These are phyloP conservation scores for Neurospora discreta DNA, from an alignment of 495 filamentous ascomycete genomes.

Conservation along the genomic window DNA sequence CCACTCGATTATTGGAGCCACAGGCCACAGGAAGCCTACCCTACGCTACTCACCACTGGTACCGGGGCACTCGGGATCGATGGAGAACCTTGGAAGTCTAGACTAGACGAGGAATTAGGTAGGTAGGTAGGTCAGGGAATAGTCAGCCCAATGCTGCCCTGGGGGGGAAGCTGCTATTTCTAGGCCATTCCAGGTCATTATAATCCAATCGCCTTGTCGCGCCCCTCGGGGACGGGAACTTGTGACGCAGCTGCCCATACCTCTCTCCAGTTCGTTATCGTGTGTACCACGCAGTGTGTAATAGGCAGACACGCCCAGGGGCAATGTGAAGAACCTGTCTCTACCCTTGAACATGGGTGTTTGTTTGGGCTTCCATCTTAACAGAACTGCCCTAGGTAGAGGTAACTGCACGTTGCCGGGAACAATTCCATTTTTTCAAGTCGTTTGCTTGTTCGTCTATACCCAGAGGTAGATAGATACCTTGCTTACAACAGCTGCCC, in stretches of 20 bases:
- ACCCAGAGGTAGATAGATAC: not conserved
- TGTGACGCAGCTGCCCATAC: conserved; percentile 1
- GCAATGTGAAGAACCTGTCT: not conserved
- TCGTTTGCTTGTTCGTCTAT: not conserved
- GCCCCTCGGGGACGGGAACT: no score
- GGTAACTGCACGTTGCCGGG: conserved; percentile 5
- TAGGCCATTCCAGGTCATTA: not conserved
- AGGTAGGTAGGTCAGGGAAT: not conserved
- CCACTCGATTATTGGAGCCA: not conserved
- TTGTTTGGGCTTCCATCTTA: not conserved
- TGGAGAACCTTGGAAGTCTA: no score
- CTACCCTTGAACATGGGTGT: not conserved
- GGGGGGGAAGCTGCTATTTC: not conserved
- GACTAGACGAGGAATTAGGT: not conserved
- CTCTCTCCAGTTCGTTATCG: conserved; percentile 5
- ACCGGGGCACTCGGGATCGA: not conserved
- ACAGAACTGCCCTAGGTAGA: no score
- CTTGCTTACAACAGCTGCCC: not conserved
- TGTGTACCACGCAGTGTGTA: not conserved
- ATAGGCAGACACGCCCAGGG: not conserved
- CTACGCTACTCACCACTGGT: not conserved
- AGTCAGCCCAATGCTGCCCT: not conserved
- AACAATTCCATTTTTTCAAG: not conserved
- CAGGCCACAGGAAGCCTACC: not conserved
- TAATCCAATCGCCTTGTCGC: conserved; percentile 5